Conservation (phyloP, 1,139 yeast genomes). For the Yueomyces sp. region DNA sequence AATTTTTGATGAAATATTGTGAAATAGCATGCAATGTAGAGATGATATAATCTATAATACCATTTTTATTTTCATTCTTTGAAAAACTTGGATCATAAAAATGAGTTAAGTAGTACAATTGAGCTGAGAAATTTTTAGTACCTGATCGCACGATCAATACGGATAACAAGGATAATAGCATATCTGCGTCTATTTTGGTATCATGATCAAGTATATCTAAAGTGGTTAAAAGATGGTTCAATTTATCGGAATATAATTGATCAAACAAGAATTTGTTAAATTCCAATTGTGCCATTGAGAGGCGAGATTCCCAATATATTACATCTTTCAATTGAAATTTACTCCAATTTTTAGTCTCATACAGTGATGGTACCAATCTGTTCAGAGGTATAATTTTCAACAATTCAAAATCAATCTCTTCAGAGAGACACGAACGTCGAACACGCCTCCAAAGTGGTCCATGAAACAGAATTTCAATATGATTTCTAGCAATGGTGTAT, state of each 20-base stretch:
- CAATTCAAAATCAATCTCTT: conserved; percentile 13
- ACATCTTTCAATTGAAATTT: conserved; percentile 21
- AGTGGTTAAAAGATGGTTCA: conserved; percentile 40
- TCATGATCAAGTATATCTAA: conserved; percentile 37
- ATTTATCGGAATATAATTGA: conserved; percentile 41
- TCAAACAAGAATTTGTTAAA: conserved; percentile 41
- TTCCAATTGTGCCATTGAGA: conserved; percentile 40
- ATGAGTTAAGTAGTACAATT: conserved; percentile 49
- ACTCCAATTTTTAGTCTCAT: conserved; percentile 27
- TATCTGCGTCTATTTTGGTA: conserved; percentile 60
- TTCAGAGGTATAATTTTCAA: conserved; percentile 50
- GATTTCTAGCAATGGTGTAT: no score
- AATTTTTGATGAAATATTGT: conserved; percentile 31
- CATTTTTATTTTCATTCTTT: conserved; percentile 32
- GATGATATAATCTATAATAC: conserved; percentile 47
- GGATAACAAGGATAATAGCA: conserved; percentile 58
- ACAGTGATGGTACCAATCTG: conserved; percentile 48
- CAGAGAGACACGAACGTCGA: conserved; percentile 2
- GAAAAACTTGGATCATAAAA: conserved; percentile 34
- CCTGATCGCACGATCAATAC: conserved; percentile 59
- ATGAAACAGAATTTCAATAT: conserved; percentile 48
- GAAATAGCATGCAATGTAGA: conserved; percentile 80
- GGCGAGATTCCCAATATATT: conserved; percentile 32
- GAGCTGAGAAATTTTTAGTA: conserved; percentile 47
- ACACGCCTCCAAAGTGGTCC: conserved; percentile 39